Evolutionary conservation across 129 eudicot genomes (phyloP), one percentile per base, ranked within the genome.

Genomic region (Centella asiatica): DNA sequence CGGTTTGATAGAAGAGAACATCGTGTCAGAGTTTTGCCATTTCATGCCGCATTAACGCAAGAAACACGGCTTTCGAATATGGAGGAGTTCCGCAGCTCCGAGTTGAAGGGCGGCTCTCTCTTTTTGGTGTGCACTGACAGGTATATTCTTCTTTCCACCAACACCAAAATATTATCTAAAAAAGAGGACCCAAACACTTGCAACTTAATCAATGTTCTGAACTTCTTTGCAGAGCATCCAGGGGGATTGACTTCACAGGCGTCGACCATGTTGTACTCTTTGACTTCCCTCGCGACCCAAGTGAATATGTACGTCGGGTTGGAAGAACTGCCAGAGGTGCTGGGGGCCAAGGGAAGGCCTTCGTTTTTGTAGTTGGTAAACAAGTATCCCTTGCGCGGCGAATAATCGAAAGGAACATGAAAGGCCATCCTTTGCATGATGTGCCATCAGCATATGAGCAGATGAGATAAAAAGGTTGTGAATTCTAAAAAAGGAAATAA

Each of bases 251-350:
- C 78, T 87, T 92, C 63, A 85, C 76, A 3, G 87, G 86, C 5
- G 96, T 92, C 29, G 85, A 87, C 53, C 96, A 84, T 68, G 98
- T 92, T 23, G 79, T 92, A 62, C 84, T 92, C 60, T 92, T 92
- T 78, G 98, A 92, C 76, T 87, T 84, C 46, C 98, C 98, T 40
- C 98, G 98, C 23, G 98, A 92, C 63, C 98, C 98, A 24, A 92
- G 98, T 67, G 98, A 92, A 68, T 92, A 92, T 26, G 98, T 92
- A 9, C 86, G 98, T 0, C 96, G 98, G 19, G 98, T 92, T 69
- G 98, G 98, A 60, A 78, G 98, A 84, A 92, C 98, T 9, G 98
- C 98, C 2, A 76, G 98, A 58, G 98, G 98, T 58, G 98, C 96
- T 14, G 94, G 88, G 31, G 96, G 96, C 26, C 69, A 48, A 48